These are phyloP conservation scores for Bauhinia variegata DNA, from an alignment of 306 rosid genomes.

Conservation along the genomic window DNA sequence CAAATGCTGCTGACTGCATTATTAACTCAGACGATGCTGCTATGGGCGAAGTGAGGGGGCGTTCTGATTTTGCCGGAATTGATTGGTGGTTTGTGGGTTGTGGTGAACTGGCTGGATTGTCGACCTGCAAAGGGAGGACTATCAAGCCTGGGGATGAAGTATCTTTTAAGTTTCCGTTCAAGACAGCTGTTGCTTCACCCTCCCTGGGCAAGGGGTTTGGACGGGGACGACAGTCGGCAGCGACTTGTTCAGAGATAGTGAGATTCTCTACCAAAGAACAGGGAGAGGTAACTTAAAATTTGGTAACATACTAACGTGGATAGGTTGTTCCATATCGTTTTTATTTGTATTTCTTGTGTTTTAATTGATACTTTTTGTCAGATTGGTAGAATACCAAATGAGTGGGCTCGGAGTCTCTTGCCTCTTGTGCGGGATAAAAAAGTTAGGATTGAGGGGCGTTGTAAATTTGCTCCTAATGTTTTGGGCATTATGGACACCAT, in stretches of 20 bases:
- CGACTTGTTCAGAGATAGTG: constrained; percentile 76
- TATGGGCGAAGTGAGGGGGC: constrained; percentile 25
- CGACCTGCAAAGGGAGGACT: constrained; percentile 84
- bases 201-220: constrained; percentile 70
- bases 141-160: constrained; percentile 71
- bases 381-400: constrained; percentile 96
- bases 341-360: constrained; percentile 28
- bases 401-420: constrained; percentile 92
- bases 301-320: not conserved
- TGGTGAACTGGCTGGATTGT: constrained; percentile 67
- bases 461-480: constrained; percentile 69
- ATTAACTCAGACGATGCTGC: constrained; percentile 31
- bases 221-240: constrained; percentile 52
- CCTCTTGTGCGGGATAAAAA: constrained; percentile 81
- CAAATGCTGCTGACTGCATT: constrained; percentile 26
- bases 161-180: constrained; percentile 63
- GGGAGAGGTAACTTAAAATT: constrained; percentile 66
- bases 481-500: constrained; percentile 82
- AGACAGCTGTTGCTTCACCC: constrained; percentile 40
- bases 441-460: constrained; percentile 69
- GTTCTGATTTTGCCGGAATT: constrained; percentile 35
- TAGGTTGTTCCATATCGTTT: not conserved
- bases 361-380: constrained; percentile 41
- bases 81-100: constrained; percentile 85
- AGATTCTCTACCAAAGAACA: constrained; percentile 69